These are phyloP conservation scores for Mortierella sp. DNA, from an alignment of 371 early-diverging fungal genomes.

Conservation along the genomic window DNA sequence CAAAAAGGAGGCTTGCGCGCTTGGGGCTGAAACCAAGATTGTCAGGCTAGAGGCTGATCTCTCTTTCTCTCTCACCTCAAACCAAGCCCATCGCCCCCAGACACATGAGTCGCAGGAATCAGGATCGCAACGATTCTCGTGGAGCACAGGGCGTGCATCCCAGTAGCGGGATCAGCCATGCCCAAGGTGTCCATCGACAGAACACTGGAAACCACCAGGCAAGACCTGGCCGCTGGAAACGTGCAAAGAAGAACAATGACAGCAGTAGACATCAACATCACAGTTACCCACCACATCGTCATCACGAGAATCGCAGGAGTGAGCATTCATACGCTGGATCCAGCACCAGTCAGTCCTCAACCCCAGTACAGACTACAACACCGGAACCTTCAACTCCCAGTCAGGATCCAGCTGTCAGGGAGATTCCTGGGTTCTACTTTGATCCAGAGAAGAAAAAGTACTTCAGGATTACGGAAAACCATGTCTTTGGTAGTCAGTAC, in stretches of 20 bases:
- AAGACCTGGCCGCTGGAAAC: background rate
- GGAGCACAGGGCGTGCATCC: background rate
- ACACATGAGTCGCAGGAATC: background rate
- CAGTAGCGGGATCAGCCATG: background rate
- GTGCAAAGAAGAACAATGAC: background rate
- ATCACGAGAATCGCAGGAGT: background rate
- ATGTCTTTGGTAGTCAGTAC: slow-evolving; percentile 39
- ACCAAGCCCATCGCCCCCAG: too few species aligned
- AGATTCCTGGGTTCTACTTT: slow-evolving; percentile 68
- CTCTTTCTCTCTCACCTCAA: background rate
- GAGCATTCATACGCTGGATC: background rate
- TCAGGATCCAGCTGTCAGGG: slow-evolving; percentile 23
- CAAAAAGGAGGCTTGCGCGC: too few species aligned
- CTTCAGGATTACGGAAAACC: slow-evolving; percentile 59
- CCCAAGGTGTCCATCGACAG: background rate
- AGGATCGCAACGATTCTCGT: background rate
- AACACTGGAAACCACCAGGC: background rate
- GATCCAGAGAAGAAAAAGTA: slow-evolving; percentile 63
- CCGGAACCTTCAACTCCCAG: background rate
- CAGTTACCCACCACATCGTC: background rate
- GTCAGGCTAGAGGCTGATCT: too few species aligned
- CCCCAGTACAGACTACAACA: background rate
- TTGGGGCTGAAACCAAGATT: too few species aligned
- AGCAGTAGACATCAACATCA: background rate
- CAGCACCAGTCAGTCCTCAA: background rate